Base-by-base conservation (phyloP, 179 eudicot genomes). In the Patellifolia procumbens region DNA sequence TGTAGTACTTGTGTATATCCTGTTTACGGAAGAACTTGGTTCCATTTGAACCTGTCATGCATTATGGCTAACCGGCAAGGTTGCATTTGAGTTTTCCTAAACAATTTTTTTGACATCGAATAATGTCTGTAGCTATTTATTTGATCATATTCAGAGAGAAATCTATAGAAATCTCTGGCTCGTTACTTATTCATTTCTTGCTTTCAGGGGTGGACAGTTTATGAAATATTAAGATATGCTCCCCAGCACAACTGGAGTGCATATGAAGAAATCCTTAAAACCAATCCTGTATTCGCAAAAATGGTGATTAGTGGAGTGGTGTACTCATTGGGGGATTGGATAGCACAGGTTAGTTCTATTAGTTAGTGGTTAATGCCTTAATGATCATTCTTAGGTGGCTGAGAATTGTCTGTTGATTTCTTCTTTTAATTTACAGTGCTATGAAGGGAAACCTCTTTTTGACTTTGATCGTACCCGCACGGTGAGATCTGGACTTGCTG, bases 281-380 rank as follows among this genome's bases (percentile, higher is more conserved):
- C 92, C 60, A 93, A 95, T 67, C 99, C 99, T 0, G 92, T 95
- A 17, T 81, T 95, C 22, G 97, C 99, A 0, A 95, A 95, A 83
- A 95, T 93, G 99, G 83, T 89, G 71, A 95, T 95, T 70, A 95
- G 97, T 83, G 99, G 99, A 83, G 92, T 95, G 19, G 99, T 95
- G 46, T 95, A 95, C 82, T 91, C 99, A 45, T 7, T 93, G n/a
- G 97, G 99, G 58, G 99, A 95, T 85, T 95, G 99, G 99, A 95
- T 95, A 76, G 99, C 99, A 61, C 99, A 95, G 95, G 99, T 93
- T 82, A 42, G 91, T 65, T 79, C 8, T 53, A 22, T 29, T 37
- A 37, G 45, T 72, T 56, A n/a, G 22, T 59, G 63, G 22, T 24
- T 59, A 28, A n/a, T n/a, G n/a, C n/a, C n/a, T n/a, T n/a, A n/a